Percentiles rank a stretch among this genome's conserved stretches.
Evolutionary conservation across 2,329 filamentous ascomycete species (phyloP).

Genomic region (Sclerotinia glacialis): DNA sequence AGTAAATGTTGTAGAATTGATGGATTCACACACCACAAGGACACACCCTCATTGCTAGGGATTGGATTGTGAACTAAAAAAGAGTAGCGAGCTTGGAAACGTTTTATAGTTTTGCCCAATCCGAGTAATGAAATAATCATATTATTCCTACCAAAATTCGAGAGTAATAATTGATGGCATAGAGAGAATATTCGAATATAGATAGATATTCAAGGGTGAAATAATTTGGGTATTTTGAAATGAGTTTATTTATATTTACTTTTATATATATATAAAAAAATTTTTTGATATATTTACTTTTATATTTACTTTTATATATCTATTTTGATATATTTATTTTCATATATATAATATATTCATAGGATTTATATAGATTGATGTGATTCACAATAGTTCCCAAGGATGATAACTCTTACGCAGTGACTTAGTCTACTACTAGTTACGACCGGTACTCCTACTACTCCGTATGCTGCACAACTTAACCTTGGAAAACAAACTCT

Average conservation of each 20-base stretch:
- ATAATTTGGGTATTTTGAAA: background rate
- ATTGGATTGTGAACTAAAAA: slow-evolving; percentile 1
- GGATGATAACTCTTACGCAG: background rate
- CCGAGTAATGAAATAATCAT: background rate
- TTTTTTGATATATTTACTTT: no score
- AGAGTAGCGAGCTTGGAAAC: slow-evolving; percentile 7
- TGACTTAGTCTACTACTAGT: background rate
- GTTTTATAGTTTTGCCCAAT: background rate
- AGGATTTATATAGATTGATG: background rate
- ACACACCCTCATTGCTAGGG: background rate
- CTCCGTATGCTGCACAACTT: background rate
- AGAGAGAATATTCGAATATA: background rate
- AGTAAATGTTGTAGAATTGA: background rate
- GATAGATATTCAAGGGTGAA: background rate
- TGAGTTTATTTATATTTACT: background rate
- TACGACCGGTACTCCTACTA: no score
- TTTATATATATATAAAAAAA: background rate
- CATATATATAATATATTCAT: background rate
- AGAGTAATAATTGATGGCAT: background rate
- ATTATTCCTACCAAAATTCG: background rate
- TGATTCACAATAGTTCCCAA: background rate
- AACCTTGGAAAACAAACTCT: background rate
- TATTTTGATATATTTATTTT: no score
- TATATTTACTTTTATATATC: no score
- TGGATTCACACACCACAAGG: slow-evolving; percentile 1